These are phyloP conservation scores for Peronospora destructor DNA, from an alignment of 352 stramenopile species.

Conservation along the genomic window DNA sequence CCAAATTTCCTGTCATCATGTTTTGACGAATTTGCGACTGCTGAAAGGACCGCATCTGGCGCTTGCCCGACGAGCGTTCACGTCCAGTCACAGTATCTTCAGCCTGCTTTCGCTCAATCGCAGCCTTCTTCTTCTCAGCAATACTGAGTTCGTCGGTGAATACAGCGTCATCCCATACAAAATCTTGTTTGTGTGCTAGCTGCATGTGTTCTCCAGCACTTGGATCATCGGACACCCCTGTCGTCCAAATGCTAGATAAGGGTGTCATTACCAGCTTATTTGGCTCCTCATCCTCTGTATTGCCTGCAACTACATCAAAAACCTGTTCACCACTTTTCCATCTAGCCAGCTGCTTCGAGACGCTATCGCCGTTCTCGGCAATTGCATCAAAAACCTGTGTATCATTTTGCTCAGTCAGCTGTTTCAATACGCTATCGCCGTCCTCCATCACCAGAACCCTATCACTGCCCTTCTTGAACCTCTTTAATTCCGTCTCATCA, in stretches of 20 bases:
- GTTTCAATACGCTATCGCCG: slow-evolving; percentile 3
- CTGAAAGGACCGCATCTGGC: slow-evolving; percentile 59
- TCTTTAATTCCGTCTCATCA: slow-evolving; percentile 5
- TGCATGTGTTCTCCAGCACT: slow-evolving; percentile 6
- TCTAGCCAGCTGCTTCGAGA: neutral
- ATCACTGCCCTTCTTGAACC: slow-evolving; percentile 3
- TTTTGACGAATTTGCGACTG: slow-evolving; percentile 79
- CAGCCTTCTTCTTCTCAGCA: slow-evolving; percentile 13
- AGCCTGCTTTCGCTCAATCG: slow-evolving; percentile 15
- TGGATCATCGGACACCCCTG: slow-evolving; percentile 8
- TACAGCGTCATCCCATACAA: slow-evolving; percentile 60
- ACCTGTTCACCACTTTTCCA: slow-evolving; percentile 1
- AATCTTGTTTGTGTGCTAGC: slow-evolving; percentile 58
- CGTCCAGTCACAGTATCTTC: slow-evolving; percentile 22
- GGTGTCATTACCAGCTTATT: slow-evolving; percentile 25
- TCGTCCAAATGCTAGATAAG: slow-evolving; percentile 53
- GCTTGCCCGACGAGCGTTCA: slow-evolving; percentile 38
- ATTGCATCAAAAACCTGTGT: slow-evolving; percentile 5
- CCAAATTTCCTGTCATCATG: slow-evolving; percentile 58
- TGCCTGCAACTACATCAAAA: slow-evolving; percentile 6
- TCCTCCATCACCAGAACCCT: slow-evolving; percentile 18
- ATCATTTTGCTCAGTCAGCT: neutral
- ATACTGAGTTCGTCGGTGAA: slow-evolving; percentile 51
- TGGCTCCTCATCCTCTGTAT: slow-evolving; percentile 3
- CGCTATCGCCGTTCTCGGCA: slow-evolving; percentile 8